A percentile compares a stretch with the other conserved stretches of the same genome.
phyloP scores from a whole-genome alignment of 768 basidiomycete species.

The Mycena leptocephala region DNA sequence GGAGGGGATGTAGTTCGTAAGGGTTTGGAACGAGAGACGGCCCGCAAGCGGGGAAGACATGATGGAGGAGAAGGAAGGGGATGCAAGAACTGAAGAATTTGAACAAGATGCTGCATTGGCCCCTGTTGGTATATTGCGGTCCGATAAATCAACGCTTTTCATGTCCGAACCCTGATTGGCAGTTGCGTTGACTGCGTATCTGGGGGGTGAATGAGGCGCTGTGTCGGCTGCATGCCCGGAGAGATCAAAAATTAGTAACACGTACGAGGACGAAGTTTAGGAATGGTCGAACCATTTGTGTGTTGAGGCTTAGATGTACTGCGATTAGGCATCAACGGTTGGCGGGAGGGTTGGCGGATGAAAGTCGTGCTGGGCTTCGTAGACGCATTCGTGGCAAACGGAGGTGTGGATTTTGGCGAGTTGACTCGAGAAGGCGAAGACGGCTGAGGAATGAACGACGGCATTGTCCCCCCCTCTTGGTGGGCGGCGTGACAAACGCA shows the following conservation, averaged over 20 bases:
- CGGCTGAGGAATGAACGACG: constrained; percentile 78
- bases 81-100: constrained; percentile 41
- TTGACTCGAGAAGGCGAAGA: constrained; percentile 62
- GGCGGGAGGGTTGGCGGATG: constrained; percentile 62
- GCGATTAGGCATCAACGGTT: constrained; percentile 50
- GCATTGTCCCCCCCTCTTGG: constrained; percentile 64
- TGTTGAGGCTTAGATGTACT: constrained; percentile 44
- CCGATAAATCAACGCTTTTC: constrained; percentile 57
- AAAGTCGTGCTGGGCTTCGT: constrained; percentile 56
- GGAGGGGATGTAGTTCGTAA: constrained; percentile 75
- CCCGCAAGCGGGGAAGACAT: constrained; percentile 69
- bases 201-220: constrained; percentile 53
- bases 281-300: constrained; percentile 77
- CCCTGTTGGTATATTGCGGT: constrained; percentile 43
- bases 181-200: constrained; percentile 53
- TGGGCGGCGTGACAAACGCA: constrained; percentile 66
- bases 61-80: constrained; percentile 62
- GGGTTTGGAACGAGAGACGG: constrained; percentile 72
- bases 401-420: constrained; percentile 31
- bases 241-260: constrained; percentile 66
- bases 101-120: constrained; percentile 29
- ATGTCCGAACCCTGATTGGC: constrained; percentile 52
- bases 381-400: constrained; percentile 49
- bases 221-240: constrained; percentile 49
- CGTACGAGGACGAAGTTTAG: constrained; percentile 71